These are phyloP conservation scores for Elsinoe batatas DNA, from an alignment of 2,329 filamentous ascomycete species.

Conservation along the genomic window DNA sequence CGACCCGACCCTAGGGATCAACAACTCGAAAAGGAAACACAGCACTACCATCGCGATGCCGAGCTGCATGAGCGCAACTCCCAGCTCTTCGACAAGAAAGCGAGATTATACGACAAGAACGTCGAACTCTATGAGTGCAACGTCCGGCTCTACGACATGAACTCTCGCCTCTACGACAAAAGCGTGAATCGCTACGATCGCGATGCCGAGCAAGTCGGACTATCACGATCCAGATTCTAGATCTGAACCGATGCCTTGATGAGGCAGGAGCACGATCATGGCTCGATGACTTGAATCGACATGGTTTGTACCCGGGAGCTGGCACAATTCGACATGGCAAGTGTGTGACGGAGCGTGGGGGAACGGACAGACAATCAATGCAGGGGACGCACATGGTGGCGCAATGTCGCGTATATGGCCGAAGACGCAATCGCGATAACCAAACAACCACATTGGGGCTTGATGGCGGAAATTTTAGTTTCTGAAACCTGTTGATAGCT, in stretches of 20 bases:
- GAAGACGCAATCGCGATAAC: slow-evolving; percentile 4
- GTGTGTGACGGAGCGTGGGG: no score
- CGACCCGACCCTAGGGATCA: background rate
- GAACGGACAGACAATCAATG: no score
- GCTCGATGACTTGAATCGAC: no score
- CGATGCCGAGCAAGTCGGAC: slow-evolving; percentile 1
- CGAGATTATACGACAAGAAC: slow-evolving; percentile 6
- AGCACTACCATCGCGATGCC: background rate
- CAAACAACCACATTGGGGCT: slow-evolving; percentile 2
- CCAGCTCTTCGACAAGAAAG: slow-evolving; percentile 7
- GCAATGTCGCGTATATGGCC: background rate
- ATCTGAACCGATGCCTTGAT: background rate
- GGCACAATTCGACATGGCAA: no score
- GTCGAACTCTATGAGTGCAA: slow-evolving; percentile 5
- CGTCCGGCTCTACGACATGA: slow-evolving; percentile 6
- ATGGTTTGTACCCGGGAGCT: no score
- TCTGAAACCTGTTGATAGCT: background rate
- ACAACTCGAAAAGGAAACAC: background rate
- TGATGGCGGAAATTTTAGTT: background rate
- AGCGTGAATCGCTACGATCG: background rate
- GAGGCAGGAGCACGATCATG: background rate
- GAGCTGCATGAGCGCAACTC: slow-evolving; percentile 6
- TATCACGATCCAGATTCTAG: slow-evolving; percentile 2
- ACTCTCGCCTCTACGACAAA: slow-evolving; percentile 4
- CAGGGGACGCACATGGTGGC: no score